Evolutionary conservation across 108 stramenopile genomes (phyloP).

Genomic region (Pseudonitzschia delicatissima): DNA sequence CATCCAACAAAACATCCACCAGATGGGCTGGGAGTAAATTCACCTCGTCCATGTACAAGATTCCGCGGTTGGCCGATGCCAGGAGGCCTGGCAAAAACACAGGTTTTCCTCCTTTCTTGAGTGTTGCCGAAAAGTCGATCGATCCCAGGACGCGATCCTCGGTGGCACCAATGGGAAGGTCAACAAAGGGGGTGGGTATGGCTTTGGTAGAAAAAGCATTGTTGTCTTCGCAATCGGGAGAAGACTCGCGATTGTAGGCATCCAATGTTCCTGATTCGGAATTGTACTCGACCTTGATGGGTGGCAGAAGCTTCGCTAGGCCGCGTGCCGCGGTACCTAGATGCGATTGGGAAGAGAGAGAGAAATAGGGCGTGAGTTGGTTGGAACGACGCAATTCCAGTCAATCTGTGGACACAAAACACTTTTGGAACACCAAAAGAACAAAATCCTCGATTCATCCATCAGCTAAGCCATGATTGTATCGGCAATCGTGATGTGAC

Average conservation of each 20-base stretch:
- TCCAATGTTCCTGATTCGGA: neutral
- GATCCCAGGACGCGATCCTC: conserved; percentile 34
- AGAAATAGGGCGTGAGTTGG: no score
- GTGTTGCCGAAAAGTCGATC: conserved; percentile 16
- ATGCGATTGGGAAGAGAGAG: no score
- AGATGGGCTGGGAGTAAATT: conserved; percentile 29
- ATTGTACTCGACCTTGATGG: neutral
- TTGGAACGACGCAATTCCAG: no score
- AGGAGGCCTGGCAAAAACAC: conserved; percentile 29
- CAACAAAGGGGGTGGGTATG: conserved; percentile 29
- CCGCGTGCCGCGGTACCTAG: conserved; percentile 1
- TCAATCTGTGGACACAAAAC: no score
- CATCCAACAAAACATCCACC: conserved; percentile 30
- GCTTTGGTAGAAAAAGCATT: neutral
- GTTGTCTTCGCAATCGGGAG: neutral
- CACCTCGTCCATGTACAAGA: conserved; percentile 28
- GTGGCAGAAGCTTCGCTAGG: conserved; percentile 5
- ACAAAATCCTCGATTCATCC: conserved; percentile 10
- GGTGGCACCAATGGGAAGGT: conserved; percentile 33
- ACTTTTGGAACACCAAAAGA: neutral
- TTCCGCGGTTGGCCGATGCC: conserved; percentile 27
- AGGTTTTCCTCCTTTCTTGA: conserved; percentile 9
- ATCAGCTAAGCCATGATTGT: conserved; percentile 6
- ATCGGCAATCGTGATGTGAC: neutral
- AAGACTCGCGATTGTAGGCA: neutral